Base-by-base conservation (phyloP, 805 yeast species). In the Candida cerambycidarum region DNA sequence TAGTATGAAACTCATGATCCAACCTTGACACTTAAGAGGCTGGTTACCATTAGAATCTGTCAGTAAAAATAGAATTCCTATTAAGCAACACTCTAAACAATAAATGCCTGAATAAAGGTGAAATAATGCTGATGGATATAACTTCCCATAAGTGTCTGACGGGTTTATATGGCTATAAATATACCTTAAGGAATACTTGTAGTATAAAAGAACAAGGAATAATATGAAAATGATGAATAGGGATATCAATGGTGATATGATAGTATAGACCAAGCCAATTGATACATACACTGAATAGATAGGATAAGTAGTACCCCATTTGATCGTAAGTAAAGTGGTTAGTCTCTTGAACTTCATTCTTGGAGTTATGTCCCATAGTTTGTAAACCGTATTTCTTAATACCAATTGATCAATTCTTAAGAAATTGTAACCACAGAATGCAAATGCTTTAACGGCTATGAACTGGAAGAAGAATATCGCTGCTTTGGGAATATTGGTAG, bases 391-490 rank as follows among this genome's bases (percentile, higher is more conserved):
- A 25, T 57, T 50, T 27, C 67, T 66, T 17, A 65, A 56, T 4
- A 78, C 45, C 32, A 89, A 67, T 14, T 72, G 75, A 41, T 72
- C 76, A 13, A 79, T 63, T 53, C 85, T 82, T 29, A 89, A 55
- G 31, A 90, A 69, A 46, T 80, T 80, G 44, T 79, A 80, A 0
- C 96, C 96, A 48, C 84, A 78, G 42, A 85, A 79, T 1, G 90
- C 78, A 43, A 89, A 65, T 0, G 95, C 92, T 61, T 85, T 82
- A 25, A 89, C 69, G 0, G 87, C 64, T 29, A 89, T 67, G 55
- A 83, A 88, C 3, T 90, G 85, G 59, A 83, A 83, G 64, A 89
- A 90, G 56, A 90, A 89, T 33, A 83, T 86, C 1, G 96, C 83
- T 17, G 95, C 85, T 55, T 85, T 85, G 0, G 97, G 96, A 27